Evolutionary conservation across 768 basidiomycete genomes (phyloP), one percentile per base, ranked within the genome.

Genomic region (Tylopilus intermedius): DNA sequence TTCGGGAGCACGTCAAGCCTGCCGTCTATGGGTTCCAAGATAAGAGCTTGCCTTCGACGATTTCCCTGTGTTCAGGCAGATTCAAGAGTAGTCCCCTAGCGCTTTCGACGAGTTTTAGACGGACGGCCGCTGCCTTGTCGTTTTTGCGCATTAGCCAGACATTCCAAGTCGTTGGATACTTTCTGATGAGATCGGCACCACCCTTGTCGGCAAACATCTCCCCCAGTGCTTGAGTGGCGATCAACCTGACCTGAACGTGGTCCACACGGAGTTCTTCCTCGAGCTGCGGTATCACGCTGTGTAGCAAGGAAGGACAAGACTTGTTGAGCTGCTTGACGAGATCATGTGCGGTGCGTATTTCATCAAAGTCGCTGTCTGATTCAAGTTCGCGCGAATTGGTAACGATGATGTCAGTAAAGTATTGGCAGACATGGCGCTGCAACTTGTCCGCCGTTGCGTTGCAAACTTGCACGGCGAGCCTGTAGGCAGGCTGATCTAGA

Each of bases 201-300:
- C 77, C 78, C 67, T 82, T 84, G 51, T 89, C 88, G 0, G 83
- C 83, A 63, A 90, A 95, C 88, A 99, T 95, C 55, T 86, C 84
- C 0, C 94, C 96, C 1, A 98, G 77, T 0, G 83, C 86, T 59
- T 88, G 82, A 0, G 93, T 93, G n/a, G 87, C 90, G 57, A 96
- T 80, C 14, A 82, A 61, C 33, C 96, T 79, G 3, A 94, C 74
- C 29, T 78, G 75, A 2, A 83, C 63, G 35, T 88, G 81, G 58
- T 91, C 89, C 4, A 86, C 84, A 22, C 83, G 81, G 5, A 97
- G 76, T 62, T 96, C 92, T 58, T 94, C 89, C 65, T 95, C 94
- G 15, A 98, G 80, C 51, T 93, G 88, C 0, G 95, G 94, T 24
- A 98, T 85, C 45, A 97, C 93, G 66, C 88, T 92, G 63, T 90